Base-by-base conservation (phyloP, 805 yeast species). In the Candida incommunis region DNA sequence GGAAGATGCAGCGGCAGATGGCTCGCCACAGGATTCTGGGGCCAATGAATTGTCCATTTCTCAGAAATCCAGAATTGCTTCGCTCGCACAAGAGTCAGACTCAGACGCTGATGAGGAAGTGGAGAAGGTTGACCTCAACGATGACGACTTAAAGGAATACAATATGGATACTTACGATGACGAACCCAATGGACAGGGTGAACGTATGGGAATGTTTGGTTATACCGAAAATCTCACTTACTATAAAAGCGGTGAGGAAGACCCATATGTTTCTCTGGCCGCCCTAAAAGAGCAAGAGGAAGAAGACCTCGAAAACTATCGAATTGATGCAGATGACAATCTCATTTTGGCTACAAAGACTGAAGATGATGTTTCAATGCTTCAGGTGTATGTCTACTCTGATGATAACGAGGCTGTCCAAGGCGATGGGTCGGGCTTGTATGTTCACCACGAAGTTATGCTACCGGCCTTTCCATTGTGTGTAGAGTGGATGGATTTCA, bases 371-470 rank as follows among this genome's bases (percentile, higher is more conserved):
- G 71, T 92, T 41, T 86, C 96, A 4, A 83, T 81, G 58, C 69
- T 92, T 57, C 97, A 92, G 57, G 94, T 90, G 2, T 90, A 90
- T 57, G 83, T 92, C 22, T 92, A 88, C 61, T 97, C 92, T 59
- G 95, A 88, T 58, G 90, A 88, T 35, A 85, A 83, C 43, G 90
- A 86, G 43, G 27, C 21, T 11, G 37, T n/a, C 4, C 71, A 66
- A 23, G 78, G 78, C 22, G 70, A 76, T 3, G 70, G 72, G 23
- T 74, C 80, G 45, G 76, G 80, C 31, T 66, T 92, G 51, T 92
- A 92, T 58, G 92, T 90, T 43, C 98, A 92, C 60, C 98, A 92
- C 63, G 98, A 92, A 62, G 66, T 90, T 54, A 86, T 92, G 96
- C 72, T 92, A 49, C 98, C 98, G 1, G 82, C 96, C 2, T 90